Evolutionary conservation across 805 yeast genomes (phyloP), one percentile per base, ranked within the genome.

Genomic region (Candida quercuum): DNA sequence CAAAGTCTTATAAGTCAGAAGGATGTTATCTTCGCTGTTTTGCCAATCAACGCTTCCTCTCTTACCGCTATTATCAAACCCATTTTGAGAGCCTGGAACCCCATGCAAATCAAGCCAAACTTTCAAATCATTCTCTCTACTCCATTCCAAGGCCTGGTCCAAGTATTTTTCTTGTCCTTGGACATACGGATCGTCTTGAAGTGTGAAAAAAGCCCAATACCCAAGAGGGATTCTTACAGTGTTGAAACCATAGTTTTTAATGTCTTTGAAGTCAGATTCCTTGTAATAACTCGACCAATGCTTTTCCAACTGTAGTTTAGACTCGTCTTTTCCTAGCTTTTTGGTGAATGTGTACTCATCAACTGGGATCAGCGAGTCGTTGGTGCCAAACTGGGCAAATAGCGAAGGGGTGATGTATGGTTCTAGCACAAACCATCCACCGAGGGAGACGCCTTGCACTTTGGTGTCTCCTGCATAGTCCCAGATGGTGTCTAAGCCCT

Each of bases 61-160:
- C 21, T 71, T 59, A 2, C 95, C 95, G 7, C 86, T 78, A 50
- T 85, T 86, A 52, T 85, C 91, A 64, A 85, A 91, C 12, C 97
- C 97, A 58, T 89, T 89, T 61, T 89, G 98, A 17, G 95, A 84
- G 17, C 96, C 97, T 24, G 96, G 94, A n/a, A 84, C 95, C 45
- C 97, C 97, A 58, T 89, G 98, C 53, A 89, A 63, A 60, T 91
- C 97, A 31, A 89, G 72, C 96, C 96, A 87, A 18, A 78, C 95
- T 55, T 80, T 79, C 45, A 89, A 55, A 28, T 69, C 72, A 46
- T 78, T 54, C 14, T 66, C 63, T 34, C 74, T 59, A 30, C 86
- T 77, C 96, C 96, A 91, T 14, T 56, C 71, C 29, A 89, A 63
- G 13, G 96, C 95, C 53, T 71, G 63, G 52, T 86, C 94, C 37